These are phyloP conservation scores for Trifolium pratense DNA, from an alignment of 306 rosid genomes.

Conservation along the genomic window DNA sequence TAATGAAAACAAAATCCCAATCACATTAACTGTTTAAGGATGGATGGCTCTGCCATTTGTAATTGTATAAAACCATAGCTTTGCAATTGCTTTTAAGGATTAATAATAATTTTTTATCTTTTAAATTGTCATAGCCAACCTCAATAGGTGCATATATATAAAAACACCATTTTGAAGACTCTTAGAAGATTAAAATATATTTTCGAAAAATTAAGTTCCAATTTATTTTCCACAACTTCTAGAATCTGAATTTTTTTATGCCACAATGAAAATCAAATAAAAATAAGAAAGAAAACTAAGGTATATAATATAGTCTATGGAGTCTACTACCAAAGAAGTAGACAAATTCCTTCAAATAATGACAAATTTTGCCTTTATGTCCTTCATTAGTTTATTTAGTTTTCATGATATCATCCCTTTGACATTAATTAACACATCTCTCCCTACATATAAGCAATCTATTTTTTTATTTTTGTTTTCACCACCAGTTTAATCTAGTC, in stretches of 20 bases:
- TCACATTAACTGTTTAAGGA: not conserved
- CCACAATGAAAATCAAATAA: conserved; percentile 10
- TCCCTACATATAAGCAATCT: too few relatives aligned
- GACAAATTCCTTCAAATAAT: conserved; percentile 22
- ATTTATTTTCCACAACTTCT: not conserved
- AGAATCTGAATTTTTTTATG: conserved; percentile 8
- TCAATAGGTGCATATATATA: not conserved
- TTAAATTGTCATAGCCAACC: not conserved
- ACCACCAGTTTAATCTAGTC: too few relatives aligned
- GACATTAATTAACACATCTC: conserved; percentile 34
- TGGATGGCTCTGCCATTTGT: conserved; percentile 4
- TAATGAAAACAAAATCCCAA: not conserved
- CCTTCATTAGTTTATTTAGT: not conserved
- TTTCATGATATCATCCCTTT: conserved; percentile 34
- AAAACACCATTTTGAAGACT: not conserved
- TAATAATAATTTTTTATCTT: not conserved
- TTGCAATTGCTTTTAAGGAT: not conserved
- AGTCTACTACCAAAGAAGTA: conserved; percentile 18
- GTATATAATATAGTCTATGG: not conserved
- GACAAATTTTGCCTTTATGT: conserved; percentile 45
- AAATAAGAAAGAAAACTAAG: conserved; percentile 2
- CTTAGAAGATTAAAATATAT: not conserved
- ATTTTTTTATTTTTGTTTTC: too few relatives aligned
- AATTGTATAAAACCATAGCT: not conserved
- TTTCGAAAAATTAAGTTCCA: not conserved